Percentiles rank a stretch among this genome's conserved stretches.
These are phyloP conservation scores for Aspergillus hortae DNA, from an alignment of 2,329 filamentous ascomycete species.

Conservation along the genomic window DNA sequence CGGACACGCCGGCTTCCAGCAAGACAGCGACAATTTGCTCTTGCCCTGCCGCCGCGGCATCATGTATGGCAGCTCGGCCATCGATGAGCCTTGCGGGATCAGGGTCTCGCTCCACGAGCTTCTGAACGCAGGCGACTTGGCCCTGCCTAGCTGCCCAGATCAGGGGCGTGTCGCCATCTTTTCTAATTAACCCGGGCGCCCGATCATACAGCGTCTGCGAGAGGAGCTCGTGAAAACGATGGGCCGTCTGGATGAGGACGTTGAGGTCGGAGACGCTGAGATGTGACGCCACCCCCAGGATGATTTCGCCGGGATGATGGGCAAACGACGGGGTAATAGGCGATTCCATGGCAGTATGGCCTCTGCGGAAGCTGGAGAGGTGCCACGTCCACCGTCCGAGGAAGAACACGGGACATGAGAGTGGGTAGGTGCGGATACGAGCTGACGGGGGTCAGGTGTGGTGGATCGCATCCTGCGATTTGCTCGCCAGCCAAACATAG, in stretches of 20 bases:
- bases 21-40: not conserved
- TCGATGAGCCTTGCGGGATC: not conserved
- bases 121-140: not conserved
- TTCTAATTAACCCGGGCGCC: not conserved
- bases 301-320: not conserved
- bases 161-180: slow-evolving; percentile 1
- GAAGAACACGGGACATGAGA: not conserved
- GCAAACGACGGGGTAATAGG: not conserved
- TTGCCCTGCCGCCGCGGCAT: not conserved
- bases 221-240: not conserved
- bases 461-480: not conserved
- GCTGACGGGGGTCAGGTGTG: no score
- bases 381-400: not conserved
- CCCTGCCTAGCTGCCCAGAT: not conserved
- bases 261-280: slow-evolving; percentile 4
- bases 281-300: not conserved
- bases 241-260: slow-evolving; percentile 1
- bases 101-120: not conserved
- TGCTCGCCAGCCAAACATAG: not conserved
- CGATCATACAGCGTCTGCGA: not conserved
- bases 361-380: not conserved
- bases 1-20: not conserved
- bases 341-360: not conserved
- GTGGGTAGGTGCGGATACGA: not conserved
- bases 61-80: not conserved